Conservation (phyloP, 768 basidiomycete species). For the Arthromyces matolae region DNA sequence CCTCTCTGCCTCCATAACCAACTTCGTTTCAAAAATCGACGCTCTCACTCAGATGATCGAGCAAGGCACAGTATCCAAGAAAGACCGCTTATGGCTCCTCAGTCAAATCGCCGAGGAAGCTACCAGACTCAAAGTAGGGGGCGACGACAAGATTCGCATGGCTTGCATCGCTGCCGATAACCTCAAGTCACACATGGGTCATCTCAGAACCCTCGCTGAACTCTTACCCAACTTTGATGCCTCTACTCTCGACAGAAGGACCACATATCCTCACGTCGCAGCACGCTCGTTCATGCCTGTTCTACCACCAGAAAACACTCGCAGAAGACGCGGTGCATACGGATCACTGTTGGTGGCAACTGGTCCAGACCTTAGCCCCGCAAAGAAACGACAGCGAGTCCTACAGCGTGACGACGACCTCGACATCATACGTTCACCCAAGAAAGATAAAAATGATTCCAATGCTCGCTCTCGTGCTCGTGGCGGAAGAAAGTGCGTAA, state of each 20-base stretch:
- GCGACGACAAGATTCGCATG: slow-evolving; percentile 97
- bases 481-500: no score
- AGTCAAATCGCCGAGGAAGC: slow-evolving; percentile 95
- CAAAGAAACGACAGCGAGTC: slow-evolving; percentile 64
- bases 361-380: slow-evolving; percentile 57
- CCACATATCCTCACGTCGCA: slow-evolving; percentile 74
- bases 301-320: slow-evolving; percentile 56
- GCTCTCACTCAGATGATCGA: slow-evolving; percentile 76
- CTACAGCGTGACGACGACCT: slow-evolving; percentile 58
- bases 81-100: slow-evolving; percentile 81
- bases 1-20: slow-evolving; percentile 79
- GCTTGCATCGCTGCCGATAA: slow-evolving; percentile 89
- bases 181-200: slow-evolving; percentile 60
- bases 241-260: slow-evolving; percentile 53
- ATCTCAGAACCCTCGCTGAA: slow-evolving; percentile 60
- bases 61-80: slow-evolving; percentile 50
- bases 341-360: slow-evolving; percentile 52
- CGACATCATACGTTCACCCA: slow-evolving; percentile 56
- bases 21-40: slow-evolving; percentile 78
- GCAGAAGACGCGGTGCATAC: slow-evolving; percentile 55
- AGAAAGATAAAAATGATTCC: slow-evolving; percentile 54
- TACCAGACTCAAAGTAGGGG: slow-evolving; percentile 83
- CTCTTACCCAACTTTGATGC: slow-evolving; percentile 63
- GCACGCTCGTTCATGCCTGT: slow-evolving; percentile 64
- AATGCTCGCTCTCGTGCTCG: slow-evolving; percentile 49